These are phyloP conservation scores for Carex arenaria DNA, from an alignment of 202 grass and related monocot genomes.

Conservation along the genomic window DNA sequence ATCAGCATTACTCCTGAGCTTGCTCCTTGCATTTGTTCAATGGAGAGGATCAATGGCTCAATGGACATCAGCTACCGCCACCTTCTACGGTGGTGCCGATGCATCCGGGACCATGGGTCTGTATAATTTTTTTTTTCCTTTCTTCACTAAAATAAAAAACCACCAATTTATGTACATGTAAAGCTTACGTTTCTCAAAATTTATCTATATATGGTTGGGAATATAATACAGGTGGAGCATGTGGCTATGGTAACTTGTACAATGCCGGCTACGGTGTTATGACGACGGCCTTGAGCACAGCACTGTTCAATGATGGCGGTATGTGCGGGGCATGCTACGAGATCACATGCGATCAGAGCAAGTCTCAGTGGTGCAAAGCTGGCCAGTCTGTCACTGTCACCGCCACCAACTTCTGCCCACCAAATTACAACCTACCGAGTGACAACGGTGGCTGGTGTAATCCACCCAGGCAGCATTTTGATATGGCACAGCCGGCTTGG, in stretches of 20 bases:
- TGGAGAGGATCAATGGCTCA: conserved; percentile 23
- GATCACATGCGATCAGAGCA: conserved; percentile 11
- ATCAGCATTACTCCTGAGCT: conserved; percentile 5
- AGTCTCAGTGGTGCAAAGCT: background rate
- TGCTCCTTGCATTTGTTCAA: conserved; percentile 10
- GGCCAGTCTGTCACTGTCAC: conserved; percentile 1
- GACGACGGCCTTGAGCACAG: conserved; percentile 57
- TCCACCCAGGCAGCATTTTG: conserved; percentile 9
- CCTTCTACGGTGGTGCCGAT: conserved; percentile 67
- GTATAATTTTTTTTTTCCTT: no score
- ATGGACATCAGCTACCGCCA: conserved; percentile 46
- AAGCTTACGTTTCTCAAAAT: background rate
- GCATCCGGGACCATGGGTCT: conserved; percentile 64
- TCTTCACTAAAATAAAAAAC: background rate
- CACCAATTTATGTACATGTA: background rate
- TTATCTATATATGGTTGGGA: background rate
- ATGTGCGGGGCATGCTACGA: conserved; percentile 33
- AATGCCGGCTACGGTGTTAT: conserved; percentile 45
- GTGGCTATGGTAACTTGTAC: conserved; percentile 65
- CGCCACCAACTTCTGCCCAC: background rate
- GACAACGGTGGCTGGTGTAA: conserved; percentile 4
- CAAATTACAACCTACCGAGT: background rate
- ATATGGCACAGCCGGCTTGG: conserved; percentile 6
- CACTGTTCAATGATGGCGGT: conserved; percentile 44
- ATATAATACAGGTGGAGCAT: conserved; percentile 47